Evolutionary conservation across 164 flowering plant species (phyloP).

Genomic region (Annona cherimola): DNA sequence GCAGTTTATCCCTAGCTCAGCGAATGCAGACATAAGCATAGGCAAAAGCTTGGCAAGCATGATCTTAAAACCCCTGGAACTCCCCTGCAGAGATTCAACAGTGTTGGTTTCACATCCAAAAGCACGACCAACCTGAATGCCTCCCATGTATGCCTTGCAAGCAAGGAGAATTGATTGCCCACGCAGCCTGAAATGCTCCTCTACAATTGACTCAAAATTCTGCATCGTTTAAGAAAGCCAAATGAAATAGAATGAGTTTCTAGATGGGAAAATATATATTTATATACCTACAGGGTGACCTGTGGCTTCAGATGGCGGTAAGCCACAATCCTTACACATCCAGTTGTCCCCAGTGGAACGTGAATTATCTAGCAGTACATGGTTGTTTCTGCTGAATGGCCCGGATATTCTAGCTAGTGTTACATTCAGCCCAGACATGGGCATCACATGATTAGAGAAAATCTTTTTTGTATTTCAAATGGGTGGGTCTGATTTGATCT

Average conservation of each 20-base stretch:
- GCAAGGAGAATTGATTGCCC: slow-evolving; percentile 45
- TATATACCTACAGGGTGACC: not conserved
- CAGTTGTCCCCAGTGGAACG: not conserved
- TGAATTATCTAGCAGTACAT: not conserved
- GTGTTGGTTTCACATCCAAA: slow-evolving; percentile 11
- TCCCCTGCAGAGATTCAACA: slow-evolving; percentile 24
- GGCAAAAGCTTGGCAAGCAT: slow-evolving; percentile 78
- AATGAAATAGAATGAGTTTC: no score
- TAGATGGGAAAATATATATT: no score
- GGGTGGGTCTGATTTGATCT: not conserved
- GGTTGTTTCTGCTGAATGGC: not conserved
- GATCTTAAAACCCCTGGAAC: slow-evolving; percentile 80
- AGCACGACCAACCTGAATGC: slow-evolving; percentile 50
- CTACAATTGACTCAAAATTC: slow-evolving; percentile 78
- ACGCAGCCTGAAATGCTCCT: slow-evolving; percentile 57
- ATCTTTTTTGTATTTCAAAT: not conserved
- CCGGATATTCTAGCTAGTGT: not conserved
- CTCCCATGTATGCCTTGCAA: slow-evolving; percentile 76
- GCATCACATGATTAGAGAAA: not conserved
- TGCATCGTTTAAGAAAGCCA: slow-evolving; percentile 27
- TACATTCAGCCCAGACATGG: not conserved
- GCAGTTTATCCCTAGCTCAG: slow-evolving; percentile 59
- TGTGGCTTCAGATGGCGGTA: not conserved
- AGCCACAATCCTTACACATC: not conserved
- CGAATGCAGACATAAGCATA: slow-evolving; percentile 63